Conservation (phyloP, 805 yeast species). For the Kodamaea kakaduensis region DNA sequence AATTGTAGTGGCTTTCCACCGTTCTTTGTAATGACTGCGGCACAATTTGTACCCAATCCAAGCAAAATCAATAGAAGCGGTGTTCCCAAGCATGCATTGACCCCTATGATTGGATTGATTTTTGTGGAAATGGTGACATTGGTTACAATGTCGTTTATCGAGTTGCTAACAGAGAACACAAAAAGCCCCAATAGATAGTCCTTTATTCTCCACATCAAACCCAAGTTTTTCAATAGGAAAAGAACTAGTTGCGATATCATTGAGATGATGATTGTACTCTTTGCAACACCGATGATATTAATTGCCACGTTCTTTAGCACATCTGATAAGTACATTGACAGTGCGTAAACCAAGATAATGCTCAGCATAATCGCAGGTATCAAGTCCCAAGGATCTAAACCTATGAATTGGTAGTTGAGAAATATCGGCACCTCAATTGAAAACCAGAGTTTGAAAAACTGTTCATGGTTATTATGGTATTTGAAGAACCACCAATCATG, state of each 20-base stretch:
- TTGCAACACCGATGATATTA: constrained; percentile 19
- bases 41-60: constrained; percentile 49
- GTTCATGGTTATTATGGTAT: constrained; percentile 5
- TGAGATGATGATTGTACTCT: constrained; percentile 26
- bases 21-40: constrained; percentile 1
- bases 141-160: constrained; percentile 50
- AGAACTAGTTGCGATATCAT: constrained; percentile 23
- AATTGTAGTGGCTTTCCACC: constrained; percentile 14
- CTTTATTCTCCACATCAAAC: constrained; percentile 38
- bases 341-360: constrained; percentile 4
- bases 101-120: constrained; percentile 35
- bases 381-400: constrained; percentile 10
- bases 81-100: constrained; percentile 53
- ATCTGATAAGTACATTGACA: constrained; percentile 2
- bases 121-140: constrained; percentile 45
- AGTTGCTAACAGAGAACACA: constrained; percentile 47
- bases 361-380: constrained; percentile 8
- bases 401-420: constrained; percentile 16
- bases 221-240: constrained; percentile 40
- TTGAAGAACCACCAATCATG: constrained; percentile 5
- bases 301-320: constrained; percentile 7
- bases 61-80: constrained; percentile 46
- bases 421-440: constrained; percentile 17
- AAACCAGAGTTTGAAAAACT: constrained; percentile 16
- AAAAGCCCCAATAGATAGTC: constrained; percentile 49